Conservation (phyloP, 179 eudicot species). For the Beta macrorhiza region DNA sequence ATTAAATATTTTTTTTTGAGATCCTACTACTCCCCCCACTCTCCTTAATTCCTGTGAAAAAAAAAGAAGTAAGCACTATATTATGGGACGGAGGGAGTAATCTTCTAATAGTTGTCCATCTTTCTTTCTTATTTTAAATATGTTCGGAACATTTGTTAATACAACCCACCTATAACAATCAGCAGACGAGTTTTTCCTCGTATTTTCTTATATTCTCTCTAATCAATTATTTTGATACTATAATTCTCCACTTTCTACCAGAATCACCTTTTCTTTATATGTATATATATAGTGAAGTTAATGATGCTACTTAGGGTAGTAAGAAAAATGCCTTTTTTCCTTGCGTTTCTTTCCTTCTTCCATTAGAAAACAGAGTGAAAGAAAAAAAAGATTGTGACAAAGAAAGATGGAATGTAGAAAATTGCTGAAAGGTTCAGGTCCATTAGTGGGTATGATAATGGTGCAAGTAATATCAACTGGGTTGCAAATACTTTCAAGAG, state of each 20-base stretch:
- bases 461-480: constrained; percentile 44
- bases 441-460: constrained; percentile 32
- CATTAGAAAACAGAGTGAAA: not conserved
- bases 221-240: not conserved
- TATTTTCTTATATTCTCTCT: not conserved
- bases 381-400: not conserved
- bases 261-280: not conserved
- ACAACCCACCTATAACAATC: too few species aligned
- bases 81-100: too few species aligned
- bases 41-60: too few species aligned
- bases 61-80: too few species aligned
- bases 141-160: too few species aligned
- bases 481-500: constrained; percentile 39
- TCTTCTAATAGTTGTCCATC: not conserved
- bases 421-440: constrained; percentile 18
- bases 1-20: too few species aligned
- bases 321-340: not conserved
- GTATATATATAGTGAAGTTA: constrained; percentile 2
- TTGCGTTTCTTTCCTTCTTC: not conserved
- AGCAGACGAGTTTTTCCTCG: not conserved
- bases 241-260: not conserved
- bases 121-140: too few species aligned
- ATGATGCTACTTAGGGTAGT: not conserved
- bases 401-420: not conserved
- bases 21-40: too few species aligned